Conservation (phyloP, 169 alveolate species). For the Perkinsus marinus region DNA sequence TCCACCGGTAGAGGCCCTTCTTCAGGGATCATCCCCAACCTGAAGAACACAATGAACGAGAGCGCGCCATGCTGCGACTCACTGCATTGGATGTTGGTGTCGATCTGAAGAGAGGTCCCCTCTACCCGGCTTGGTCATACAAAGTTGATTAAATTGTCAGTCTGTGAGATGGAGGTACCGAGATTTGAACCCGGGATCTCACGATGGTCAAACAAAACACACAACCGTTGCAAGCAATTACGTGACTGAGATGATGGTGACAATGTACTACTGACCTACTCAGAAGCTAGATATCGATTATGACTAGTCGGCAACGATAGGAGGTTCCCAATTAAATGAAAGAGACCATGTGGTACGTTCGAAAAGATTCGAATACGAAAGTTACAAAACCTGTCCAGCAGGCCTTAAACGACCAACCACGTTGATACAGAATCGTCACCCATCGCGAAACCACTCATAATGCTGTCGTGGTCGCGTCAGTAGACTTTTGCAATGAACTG, state of each 20-base stretch:
- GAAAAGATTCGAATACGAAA: too few species aligned
- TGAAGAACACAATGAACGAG: neutral
- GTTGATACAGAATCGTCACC: too few species aligned
- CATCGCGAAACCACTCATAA: too few species aligned
- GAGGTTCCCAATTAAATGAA: too few species aligned
- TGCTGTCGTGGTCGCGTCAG: too few species aligned
- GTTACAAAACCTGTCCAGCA: too few species aligned
- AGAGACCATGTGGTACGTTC: too few species aligned
- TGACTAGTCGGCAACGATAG: too few species aligned
- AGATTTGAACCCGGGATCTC: neutral
- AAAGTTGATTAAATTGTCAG: neutral
- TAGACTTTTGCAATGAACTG: too few species aligned
- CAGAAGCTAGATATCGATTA: too few species aligned
- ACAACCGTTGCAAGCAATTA: neutral
- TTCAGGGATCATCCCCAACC: neutral
- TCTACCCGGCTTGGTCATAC: neutral
- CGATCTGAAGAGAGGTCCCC: neutral
- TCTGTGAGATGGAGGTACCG: neutral
- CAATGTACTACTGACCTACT: neutral
- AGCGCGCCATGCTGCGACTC: neutral
- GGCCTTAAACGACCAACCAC: too few species aligned
- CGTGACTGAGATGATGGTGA: neutral
- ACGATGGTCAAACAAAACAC: neutral
- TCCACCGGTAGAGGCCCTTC: neutral
- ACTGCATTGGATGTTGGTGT: neutral